Evolutionary conservation across 345 rosid genomes (phyloP).

Genomic region (Ailanthus altissimus): DNA sequence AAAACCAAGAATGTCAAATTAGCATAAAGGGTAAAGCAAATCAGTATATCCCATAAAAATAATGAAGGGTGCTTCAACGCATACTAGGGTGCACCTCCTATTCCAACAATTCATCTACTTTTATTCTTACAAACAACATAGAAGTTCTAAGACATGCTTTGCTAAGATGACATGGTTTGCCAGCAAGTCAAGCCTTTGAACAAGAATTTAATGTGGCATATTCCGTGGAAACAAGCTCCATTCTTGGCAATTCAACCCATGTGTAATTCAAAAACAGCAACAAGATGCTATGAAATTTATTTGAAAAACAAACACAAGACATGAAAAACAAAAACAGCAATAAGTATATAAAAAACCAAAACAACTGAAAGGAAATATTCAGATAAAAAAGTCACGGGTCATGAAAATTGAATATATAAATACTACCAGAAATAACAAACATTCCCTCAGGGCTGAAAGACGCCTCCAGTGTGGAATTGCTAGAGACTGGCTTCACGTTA

Average conservation of each 20-base stretch:
- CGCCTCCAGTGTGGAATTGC: constrained; percentile 85
- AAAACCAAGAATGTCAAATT: constrained; percentile 24
- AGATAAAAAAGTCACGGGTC: neutral
- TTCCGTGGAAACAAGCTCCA: neutral
- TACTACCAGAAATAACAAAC: constrained; percentile 83
- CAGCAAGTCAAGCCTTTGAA: neutral
- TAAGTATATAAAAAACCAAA: neutral
- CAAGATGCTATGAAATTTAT: neutral
- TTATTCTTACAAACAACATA: neutral
- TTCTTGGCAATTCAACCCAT: neutral
- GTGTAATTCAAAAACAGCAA: neutral
- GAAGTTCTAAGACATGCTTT: neutral
- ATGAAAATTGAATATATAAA: constrained; percentile 2
- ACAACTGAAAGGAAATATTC: constrained; percentile 6
- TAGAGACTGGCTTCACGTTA: constrained; percentile 81
- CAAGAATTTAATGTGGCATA: neutral
- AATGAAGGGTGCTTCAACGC: neutral
- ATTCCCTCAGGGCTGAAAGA: constrained; percentile 96
- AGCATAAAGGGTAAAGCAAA: neutral
- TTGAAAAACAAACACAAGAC: neutral
- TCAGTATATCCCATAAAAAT: neutral
- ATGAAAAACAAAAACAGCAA: too few relatives aligned
- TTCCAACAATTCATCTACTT: neutral
- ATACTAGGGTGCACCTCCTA: neutral
- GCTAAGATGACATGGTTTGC: neutral